Percentiles rank a stretch among this genome's conserved stretches.
These are phyloP conservation scores for Crithidia sp. DNA, from an alignment of 208 protist species.

Conservation along the genomic window DNA sequence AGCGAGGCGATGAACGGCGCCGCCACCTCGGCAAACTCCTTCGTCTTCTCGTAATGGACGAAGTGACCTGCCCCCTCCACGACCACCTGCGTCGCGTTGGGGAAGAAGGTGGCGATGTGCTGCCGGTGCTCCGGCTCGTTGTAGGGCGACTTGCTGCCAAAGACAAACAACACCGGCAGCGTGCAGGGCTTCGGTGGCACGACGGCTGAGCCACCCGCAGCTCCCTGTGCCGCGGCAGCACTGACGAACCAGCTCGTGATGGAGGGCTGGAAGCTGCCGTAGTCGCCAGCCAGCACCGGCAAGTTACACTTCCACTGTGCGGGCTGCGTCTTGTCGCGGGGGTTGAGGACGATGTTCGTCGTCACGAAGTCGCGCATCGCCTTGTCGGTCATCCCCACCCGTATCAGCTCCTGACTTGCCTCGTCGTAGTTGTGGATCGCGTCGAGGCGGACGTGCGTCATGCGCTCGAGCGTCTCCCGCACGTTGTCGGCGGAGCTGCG, in stretches of 20 bases:
- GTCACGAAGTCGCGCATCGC: conserved; percentile 78
- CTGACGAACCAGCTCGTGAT: conserved; percentile 56
- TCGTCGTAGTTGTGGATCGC: conserved; percentile 60
- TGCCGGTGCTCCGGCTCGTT: conserved; percentile 50
- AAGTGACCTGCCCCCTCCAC: conserved; percentile 79
- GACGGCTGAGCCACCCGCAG: neutral
- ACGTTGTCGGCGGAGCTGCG: conserved; percentile 30
- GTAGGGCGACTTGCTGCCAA: conserved; percentile 80
- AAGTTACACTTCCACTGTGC: conserved; percentile 65
- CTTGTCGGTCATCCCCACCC: conserved; percentile 61
- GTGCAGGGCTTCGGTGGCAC: conserved; percentile 49
- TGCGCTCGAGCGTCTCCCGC: conserved; percentile 56
- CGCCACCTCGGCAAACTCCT: conserved; percentile 67
- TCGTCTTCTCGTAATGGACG: conserved; percentile 86
- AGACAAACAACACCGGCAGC: conserved; percentile 85
- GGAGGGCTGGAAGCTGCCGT: conserved; percentile 51
- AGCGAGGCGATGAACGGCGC: conserved; percentile 66
- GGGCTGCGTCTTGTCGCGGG: conserved; percentile 20
- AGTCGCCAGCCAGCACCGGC: conserved; percentile 48
- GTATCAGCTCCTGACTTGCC: conserved; percentile 48
- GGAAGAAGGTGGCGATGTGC: conserved; percentile 63
- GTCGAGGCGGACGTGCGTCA: conserved; percentile 56
- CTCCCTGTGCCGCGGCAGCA: too few species aligned
- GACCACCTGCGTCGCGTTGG: conserved; percentile 63
- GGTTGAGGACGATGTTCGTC: conserved; percentile 70